Base-by-base conservation (phyloP, 352 stramenopile genomes). In the Phytophthora capsici region DNA sequence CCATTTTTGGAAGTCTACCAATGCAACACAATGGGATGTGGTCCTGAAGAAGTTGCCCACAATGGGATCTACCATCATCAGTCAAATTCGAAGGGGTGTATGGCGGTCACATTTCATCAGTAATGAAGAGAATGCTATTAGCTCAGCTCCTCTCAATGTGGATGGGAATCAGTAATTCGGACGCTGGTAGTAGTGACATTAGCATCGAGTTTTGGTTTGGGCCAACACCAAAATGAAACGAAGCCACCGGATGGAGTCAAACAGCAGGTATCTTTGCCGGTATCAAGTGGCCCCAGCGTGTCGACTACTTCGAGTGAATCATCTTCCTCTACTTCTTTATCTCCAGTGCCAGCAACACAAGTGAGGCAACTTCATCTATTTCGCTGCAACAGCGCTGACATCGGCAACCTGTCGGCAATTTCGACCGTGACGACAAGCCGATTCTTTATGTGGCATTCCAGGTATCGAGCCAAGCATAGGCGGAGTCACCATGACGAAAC, bases 371-470 rank as follows among this genome's bases (percentile, higher is more conserved):
- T 45, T 54, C 17, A 22, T 59, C 28, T 16, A 19, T 14, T 6
- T 8, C 32, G 2, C 41, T 32, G 51, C 22, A 28, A 34, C 6
- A 55, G 36, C 37, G 19, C 2, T n/a, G 20, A 58, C 38, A 57
- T 52, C 19, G 50, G 44, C 13, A 57, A 36, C 26, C 41, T 58
- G 7, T 63, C 61, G 6, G 50, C 45, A 10, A 75, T 56, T 30
- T 68, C 67, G 36, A 10, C 44, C 10, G 45, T 75, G 32, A 46
- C 43, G 10, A 77, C 58, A 36, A 82, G 62, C 17, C 77, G 19
- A 59, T 90, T 14, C 86, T 88, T 48, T 72, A 86, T 32, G 74
- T 66, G 3, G 58, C 71, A 1, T 50, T 86, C 63, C 43, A 68
- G 50, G n/a, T 69, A 70, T 37, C 58, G 64, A 46, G 63, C 68